Percentiles rank a stretch among this genome's conserved stretches.
phyloP scores from a whole-genome alignment of 345 rosid species.

The Gossypium australe region DNA sequence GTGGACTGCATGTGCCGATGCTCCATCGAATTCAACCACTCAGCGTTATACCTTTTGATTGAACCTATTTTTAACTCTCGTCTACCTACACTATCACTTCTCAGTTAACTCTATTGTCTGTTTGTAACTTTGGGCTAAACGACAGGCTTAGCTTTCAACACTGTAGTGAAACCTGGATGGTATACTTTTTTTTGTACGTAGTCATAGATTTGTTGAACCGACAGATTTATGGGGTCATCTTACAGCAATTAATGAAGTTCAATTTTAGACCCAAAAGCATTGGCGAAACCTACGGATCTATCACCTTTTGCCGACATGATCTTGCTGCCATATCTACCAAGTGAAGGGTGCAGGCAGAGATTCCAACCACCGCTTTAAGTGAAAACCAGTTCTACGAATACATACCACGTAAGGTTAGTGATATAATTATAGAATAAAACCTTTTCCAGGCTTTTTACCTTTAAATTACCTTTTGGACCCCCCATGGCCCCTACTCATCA shows the following conservation, averaged over 20 bases:
- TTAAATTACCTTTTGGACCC: background rate
- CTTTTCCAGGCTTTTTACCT: no score
- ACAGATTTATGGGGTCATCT: background rate
- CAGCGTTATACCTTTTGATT: background rate
- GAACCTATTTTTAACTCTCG: no score
- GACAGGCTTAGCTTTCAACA: no score
- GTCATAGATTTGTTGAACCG: background rate
- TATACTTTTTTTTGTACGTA: background rate
- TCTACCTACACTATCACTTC: no score
- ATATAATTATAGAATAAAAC: background rate
- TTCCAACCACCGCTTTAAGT: background rate
- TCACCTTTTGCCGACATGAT: background rate
- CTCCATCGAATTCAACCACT: background rate
- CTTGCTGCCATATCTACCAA: background rate
- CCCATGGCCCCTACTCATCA: background rate
- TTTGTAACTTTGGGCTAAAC: no score
- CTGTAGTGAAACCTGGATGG: no score
- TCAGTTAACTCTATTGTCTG: no score
- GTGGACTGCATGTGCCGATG: background rate
- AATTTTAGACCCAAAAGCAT: background rate
- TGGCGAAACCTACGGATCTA: conserved; percentile 6
- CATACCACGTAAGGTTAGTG: background rate
- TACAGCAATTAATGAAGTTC: background rate
- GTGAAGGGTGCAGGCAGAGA: background rate
- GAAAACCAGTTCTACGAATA: no score